Percentiles rank a stretch among this genome's conserved stretches.
These are phyloP conservation scores for Cyclostephanos invisitatus DNA, from an alignment of 108 stramenopile genomes.

Conservation along the genomic window DNA sequence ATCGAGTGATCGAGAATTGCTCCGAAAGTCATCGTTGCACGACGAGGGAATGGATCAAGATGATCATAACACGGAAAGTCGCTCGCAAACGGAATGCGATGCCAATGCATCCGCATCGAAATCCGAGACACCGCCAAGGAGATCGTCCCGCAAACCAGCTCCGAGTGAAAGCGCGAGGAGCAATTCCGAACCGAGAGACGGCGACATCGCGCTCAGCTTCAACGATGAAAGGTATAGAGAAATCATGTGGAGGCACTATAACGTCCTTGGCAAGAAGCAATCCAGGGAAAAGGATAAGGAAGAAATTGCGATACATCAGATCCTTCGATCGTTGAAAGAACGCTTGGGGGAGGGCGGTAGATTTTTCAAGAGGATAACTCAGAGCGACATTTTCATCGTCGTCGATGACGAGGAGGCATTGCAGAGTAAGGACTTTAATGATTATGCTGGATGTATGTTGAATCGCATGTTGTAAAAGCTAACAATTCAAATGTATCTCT, in stretches of 20 bases:
- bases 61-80: not conserved
- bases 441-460: not conserved
- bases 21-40: not conserved
- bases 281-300: slow-evolving; percentile 10
- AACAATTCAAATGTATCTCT: not conserved
- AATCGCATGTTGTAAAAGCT: not conserved
- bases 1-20: not conserved
- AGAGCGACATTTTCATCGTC: not conserved
- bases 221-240: slow-evolving; percentile 24
- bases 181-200: not conserved
- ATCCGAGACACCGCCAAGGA: not conserved
- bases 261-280: slow-evolving; percentile 15
- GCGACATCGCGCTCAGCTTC: slow-evolving; percentile 23
- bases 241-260: slow-evolving; percentile 27
- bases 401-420: slow-evolving; percentile 32
- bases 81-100: not conserved
- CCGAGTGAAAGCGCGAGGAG: not conserved
- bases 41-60: not conserved
- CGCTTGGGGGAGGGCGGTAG: slow-evolving; percentile 19
- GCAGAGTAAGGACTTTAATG: slow-evolving; percentile 8
- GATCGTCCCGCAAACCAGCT: slow-evolving; percentile 4
- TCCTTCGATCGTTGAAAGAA: slow-evolving; percentile 21
- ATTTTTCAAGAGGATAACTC: slow-evolving; percentile 21
- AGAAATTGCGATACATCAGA: slow-evolving; percentile 4
- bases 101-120: not conserved